Conservation (phyloP, 495 filamentous ascomycete species). For the Xanthoparmelia taractica region DNA sequence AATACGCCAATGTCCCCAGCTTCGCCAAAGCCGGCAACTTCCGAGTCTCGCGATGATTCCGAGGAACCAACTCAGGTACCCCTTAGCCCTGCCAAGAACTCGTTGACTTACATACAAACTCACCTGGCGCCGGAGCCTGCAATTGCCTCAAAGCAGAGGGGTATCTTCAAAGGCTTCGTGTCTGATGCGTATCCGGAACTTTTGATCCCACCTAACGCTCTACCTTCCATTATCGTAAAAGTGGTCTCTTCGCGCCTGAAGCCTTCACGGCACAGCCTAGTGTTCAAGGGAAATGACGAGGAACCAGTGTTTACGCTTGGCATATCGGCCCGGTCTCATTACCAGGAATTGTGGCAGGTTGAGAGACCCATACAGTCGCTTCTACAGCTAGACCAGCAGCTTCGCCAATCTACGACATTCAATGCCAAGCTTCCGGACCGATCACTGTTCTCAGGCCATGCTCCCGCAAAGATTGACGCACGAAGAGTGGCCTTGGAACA, state of each 20-base stretch:
- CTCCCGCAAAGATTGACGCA: constrained; percentile 88
- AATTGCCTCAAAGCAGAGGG: constrained; percentile 21
- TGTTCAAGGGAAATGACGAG: constrained; percentile 58
- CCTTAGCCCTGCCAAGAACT: constrained; percentile 21
- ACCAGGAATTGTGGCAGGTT: constrained; percentile 82
- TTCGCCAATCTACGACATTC: constrained; percentile 63
- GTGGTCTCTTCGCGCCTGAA: constrained; percentile 91
- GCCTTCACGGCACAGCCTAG: constrained; percentile 78
- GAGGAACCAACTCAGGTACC: not conserved
- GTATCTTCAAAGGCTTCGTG: constrained; percentile 60
- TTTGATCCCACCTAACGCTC: constrained; percentile 80
- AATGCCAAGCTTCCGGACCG: constrained; percentile 71
- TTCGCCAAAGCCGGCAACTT: constrained; percentile 35
- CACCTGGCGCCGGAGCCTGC: constrained; percentile 13
- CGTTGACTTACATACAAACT: constrained; percentile 7
- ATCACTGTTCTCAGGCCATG: constrained; percentile 82
- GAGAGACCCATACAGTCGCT: constrained; percentile 84
- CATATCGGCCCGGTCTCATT: constrained; percentile 67
- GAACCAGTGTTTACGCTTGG: constrained; percentile 92
- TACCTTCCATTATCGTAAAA: constrained; percentile 73
- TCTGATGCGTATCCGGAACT: constrained; percentile 79
- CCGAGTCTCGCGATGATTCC: constrained; percentile 22
- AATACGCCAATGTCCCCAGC: constrained; percentile 53
- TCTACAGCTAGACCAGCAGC: constrained; percentile 68
- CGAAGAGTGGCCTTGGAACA: constrained; percentile 70